phyloP scores from a whole-genome alignment of 2,329 filamentous ascomycete species.

The Chaetothyriales sp. region DNA sequence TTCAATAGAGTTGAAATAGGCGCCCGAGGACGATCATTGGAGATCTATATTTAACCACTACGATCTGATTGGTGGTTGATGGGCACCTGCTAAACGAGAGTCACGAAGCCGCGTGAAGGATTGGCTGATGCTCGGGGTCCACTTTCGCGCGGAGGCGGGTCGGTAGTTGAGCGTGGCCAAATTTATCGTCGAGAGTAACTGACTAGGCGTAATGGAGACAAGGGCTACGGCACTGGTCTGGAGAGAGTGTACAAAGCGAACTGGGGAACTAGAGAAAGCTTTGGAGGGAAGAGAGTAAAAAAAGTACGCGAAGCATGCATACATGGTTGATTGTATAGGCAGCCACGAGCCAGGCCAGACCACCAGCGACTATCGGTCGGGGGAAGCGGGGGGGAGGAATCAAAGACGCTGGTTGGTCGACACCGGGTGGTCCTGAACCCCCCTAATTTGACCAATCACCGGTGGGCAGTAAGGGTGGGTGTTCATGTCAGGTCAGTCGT shows the following conservation, averaged over 20 bases:
- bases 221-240: too few relatives aligned
- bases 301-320: too few relatives aligned
- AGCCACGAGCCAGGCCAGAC: too few relatives aligned
- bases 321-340: too few relatives aligned
- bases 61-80: neutral
- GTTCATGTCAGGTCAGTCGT: neutral
- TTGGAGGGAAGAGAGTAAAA: too few relatives aligned
- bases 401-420: neutral
- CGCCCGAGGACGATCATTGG: neutral
- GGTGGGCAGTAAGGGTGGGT: neutral
- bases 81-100: neutral
- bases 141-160: neutral
- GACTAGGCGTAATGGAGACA: too few relatives aligned
- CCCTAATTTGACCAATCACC: neutral
- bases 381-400: neutral
- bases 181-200: too few relatives aligned
- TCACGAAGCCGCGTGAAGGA: neutral
- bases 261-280: too few relatives aligned
- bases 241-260: too few relatives aligned
- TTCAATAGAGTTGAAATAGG: neutral
- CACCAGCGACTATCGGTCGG: too few relatives aligned
- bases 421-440: neutral
- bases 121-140: neutral
- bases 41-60: neutral
- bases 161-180: neutral